These are phyloP conservation scores for Dittrichia graveolens DNA, from an alignment of 129 eudicot species.

Conservation along the genomic window DNA sequence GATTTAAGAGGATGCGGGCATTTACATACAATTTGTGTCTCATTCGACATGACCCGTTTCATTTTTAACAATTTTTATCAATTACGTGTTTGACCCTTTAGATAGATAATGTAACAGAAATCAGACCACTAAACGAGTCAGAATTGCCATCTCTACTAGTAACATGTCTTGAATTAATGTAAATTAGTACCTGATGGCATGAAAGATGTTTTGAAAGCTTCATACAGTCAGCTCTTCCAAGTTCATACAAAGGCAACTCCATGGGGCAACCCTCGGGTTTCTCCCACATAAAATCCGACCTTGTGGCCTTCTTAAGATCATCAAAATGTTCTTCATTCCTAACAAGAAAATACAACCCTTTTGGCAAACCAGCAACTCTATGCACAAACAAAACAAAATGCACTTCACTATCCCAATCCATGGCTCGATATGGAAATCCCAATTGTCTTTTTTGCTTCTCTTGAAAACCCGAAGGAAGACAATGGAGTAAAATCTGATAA, in stretches of 20 bases:
- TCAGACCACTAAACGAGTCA: background rate
- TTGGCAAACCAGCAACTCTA: slow-evolving; percentile 81
- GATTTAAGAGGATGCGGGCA: background rate
- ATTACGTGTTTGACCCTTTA: background rate
- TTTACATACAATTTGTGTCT: background rate
- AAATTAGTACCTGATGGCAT: slow-evolving; percentile 71
- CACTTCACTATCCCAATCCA: slow-evolving; percentile 85
- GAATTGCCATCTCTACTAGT: background rate
- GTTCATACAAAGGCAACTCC: slow-evolving; percentile 78
- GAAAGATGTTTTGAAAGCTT: slow-evolving; percentile 74
- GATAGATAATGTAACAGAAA: background rate
- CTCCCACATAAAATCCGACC: slow-evolving; percentile 75
- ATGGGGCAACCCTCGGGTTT: slow-evolving; percentile 93
- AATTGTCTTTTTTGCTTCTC: slow-evolving; percentile 58
- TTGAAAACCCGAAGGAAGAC: slow-evolving; percentile 74
- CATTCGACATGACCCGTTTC: background rate
- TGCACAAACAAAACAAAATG: slow-evolving; percentile 90
- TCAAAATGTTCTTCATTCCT: slow-evolving; percentile 81
- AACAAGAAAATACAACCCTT: slow-evolving; percentile 84
- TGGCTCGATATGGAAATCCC: slow-evolving; percentile 79
- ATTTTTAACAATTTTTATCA: background rate
- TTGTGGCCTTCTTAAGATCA: slow-evolving; percentile 57
- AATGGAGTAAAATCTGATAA: slow-evolving; percentile 78
- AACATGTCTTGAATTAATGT: background rate
- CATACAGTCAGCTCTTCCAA: slow-evolving; percentile 59